Evolutionary conservation across 140 eudicot species (phyloP).

Genomic region (Ambrosia hybrid): DNA sequence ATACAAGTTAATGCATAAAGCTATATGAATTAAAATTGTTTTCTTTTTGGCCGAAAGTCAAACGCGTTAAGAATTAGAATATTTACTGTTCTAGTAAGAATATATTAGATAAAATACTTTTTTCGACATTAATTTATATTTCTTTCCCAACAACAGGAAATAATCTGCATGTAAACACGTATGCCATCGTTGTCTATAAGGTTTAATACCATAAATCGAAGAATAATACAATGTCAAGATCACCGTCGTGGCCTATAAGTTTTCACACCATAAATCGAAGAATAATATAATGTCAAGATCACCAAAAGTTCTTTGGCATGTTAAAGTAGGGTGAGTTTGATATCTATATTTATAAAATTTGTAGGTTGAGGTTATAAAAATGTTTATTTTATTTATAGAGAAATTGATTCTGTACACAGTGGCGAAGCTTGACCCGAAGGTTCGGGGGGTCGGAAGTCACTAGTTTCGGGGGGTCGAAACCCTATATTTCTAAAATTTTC

Average conservation of each 20-base stretch:
- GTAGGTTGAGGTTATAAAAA: too few relatives aligned
- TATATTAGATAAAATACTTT: too few relatives aligned
- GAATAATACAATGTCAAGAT: too few relatives aligned
- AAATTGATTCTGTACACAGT: too few relatives aligned
- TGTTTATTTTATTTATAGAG: too few relatives aligned
- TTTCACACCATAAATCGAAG: too few relatives aligned
- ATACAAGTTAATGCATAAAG: constrained; percentile 12
- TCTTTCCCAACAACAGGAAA: constrained; percentile 8
- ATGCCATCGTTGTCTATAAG: neutral
- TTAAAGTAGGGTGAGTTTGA: neutral
- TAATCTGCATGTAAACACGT: neutral
- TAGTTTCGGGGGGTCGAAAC: too few relatives aligned
- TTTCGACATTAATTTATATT: neutral
- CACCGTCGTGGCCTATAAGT: neutral
- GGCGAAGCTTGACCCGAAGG: too few relatives aligned
- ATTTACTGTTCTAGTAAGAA: neutral
- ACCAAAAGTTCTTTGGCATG: neutral
- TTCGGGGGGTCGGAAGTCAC: too few relatives aligned
- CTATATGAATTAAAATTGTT: neutral
- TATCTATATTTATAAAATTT: too few relatives aligned
- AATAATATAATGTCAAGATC: neutral
- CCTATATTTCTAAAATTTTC: too few relatives aligned
- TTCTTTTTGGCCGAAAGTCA: constrained; percentile 6
- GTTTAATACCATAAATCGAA: too few relatives aligned
- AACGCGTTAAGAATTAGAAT: constrained; percentile 29